These are phyloP conservation scores for Ensete glaucum DNA, from an alignment of 176 grass and related monocot species.

Conservation along the genomic window DNA sequence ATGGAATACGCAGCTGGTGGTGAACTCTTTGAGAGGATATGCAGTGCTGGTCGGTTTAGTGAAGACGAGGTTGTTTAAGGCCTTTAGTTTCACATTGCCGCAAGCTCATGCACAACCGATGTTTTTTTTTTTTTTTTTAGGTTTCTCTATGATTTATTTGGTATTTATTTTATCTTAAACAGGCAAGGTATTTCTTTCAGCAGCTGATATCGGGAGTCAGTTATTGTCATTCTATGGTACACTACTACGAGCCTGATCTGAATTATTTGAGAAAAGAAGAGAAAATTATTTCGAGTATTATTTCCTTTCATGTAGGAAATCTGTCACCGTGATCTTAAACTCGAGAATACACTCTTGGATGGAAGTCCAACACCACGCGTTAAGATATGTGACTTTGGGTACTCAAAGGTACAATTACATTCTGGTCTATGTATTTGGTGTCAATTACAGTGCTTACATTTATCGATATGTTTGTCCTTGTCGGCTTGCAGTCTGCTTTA, in stretches of 20 bases:
- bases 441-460: neutral
- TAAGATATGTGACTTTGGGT: constrained; percentile 97
- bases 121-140: neutral
- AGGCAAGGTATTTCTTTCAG: constrained; percentile 91
- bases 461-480: neutral
- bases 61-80: constrained; percentile 66
- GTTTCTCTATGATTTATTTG: neutral
- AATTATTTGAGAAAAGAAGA: neutral
- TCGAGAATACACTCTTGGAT: constrained; percentile 93
- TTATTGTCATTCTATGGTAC: constrained; percentile 91
- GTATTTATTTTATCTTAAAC: constrained; percentile 12
- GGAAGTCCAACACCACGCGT: constrained; percentile 75
- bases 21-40: constrained; percentile 78
- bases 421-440: neutral
- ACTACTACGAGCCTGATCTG: neutral
- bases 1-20: constrained; percentile 98
- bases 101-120: neutral
- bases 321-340: constrained; percentile 97
- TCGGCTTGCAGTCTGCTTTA: constrained; percentile 66
- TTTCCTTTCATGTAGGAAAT: constrained; percentile 51
- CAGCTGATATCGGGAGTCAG: constrained; percentile 89
- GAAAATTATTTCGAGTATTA: neutral
- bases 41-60: constrained; percentile 75
- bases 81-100: constrained; percentile 2
- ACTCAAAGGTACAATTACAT: constrained; percentile 57